phyloP scores from a whole-genome alignment of 352 stramenopile species.

The Globisporangium okanoganense region DNA sequence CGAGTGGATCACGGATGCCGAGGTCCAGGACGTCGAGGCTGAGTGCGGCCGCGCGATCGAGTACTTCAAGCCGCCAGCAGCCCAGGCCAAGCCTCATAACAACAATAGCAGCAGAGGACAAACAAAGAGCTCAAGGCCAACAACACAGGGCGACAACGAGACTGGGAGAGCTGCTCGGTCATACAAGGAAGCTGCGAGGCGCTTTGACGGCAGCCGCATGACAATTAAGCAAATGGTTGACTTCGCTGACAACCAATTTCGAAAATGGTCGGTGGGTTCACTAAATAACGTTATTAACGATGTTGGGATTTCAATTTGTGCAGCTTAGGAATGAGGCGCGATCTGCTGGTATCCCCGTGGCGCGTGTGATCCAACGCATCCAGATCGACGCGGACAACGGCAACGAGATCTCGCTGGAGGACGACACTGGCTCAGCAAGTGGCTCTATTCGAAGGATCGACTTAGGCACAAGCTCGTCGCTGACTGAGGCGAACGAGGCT shows the following conservation, averaged over 20 bases:
- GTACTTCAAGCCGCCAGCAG: slow-evolving; percentile 29
- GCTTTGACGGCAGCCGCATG: slow-evolving; percentile 64
- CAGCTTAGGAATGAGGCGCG: slow-evolving; percentile 39
- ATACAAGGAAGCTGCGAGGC: slow-evolving; percentile 11
- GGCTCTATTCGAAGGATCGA: background rate
- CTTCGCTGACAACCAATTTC: background rate
- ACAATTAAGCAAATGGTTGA: slow-evolving; percentile 54
- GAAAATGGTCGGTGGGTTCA: background rate
- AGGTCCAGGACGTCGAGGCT: slow-evolving; percentile 41
- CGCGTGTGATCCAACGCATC: slow-evolving; percentile 37
- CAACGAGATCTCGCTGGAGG: slow-evolving; percentile 17
- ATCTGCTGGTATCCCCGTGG: slow-evolving; percentile 34
- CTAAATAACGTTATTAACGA: background rate
- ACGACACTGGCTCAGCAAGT: background rate
- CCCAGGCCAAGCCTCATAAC: background rate
- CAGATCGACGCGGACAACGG: slow-evolving; percentile 53
- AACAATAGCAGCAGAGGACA: background rate
- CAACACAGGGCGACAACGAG: background rate
- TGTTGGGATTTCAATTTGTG: background rate
- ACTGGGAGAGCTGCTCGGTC: background rate
- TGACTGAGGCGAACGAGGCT: too few species aligned
- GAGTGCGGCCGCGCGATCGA: slow-evolving; percentile 42
- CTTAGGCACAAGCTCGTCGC: background rate
- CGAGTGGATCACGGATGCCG: slow-evolving; percentile 53
- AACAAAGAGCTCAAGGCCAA: background rate